Conservation (phyloP, 2,329 filamentous ascomycete species). For the Pseudopithomyces chartarum region DNA sequence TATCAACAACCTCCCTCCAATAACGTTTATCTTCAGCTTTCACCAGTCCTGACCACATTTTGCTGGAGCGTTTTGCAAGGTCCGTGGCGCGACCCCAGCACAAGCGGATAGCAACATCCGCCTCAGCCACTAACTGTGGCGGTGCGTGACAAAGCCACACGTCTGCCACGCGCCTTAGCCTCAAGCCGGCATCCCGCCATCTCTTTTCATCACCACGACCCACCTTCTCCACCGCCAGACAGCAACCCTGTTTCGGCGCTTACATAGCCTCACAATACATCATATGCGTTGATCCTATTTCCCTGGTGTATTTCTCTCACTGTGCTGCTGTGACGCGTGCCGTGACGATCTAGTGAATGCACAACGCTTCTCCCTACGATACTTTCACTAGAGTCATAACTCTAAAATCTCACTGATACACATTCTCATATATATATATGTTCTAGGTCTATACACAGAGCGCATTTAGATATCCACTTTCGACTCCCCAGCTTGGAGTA, state of each 20-base stretch:
- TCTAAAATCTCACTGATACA: no score
- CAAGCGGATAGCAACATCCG: background rate
- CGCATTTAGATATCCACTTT: background rate
- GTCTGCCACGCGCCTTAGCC: conserved; percentile 10
- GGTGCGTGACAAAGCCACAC: conserved; percentile 10
- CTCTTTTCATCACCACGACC: no score
- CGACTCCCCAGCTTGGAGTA: background rate
- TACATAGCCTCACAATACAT: conserved; percentile 19
- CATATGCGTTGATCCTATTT: background rate
- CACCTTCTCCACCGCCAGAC: conserved; percentile 1
- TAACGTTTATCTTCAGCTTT: no score
- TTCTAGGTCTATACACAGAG: no score
- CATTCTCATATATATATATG: no score
- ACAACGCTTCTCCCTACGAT: background rate
- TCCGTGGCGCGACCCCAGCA: background rate
- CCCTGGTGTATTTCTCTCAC: background rate
- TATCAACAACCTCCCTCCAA: no score
- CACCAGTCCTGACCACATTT: no score
- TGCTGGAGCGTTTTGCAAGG: no score
- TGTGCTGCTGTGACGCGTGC: conserved; percentile 1
- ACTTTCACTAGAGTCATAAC: no score
- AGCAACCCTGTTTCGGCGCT: conserved; percentile 13
- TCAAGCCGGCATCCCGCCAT: conserved; percentile 14
- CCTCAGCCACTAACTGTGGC: background rate
- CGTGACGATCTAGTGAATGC: background rate